A percentile compares a stretch with the other conserved stretches of the same genome.
phyloP scores from a whole-genome alignment of 2,329 filamentous ascomycete species.

The Akanthomyces dipterigenus region DNA sequence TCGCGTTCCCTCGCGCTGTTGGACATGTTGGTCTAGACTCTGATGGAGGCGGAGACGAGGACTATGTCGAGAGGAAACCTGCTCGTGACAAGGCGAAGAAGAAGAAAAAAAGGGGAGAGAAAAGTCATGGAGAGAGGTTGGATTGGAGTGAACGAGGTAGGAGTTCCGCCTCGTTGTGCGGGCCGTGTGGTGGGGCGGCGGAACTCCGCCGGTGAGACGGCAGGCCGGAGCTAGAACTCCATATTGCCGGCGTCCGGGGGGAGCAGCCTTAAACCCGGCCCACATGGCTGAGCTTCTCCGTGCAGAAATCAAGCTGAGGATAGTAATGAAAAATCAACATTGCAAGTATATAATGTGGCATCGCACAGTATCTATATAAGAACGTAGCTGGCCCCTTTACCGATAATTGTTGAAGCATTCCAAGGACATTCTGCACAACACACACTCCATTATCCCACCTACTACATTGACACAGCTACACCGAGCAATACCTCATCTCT shows the following conservation, averaged over 20 bases:
- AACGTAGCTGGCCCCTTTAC: too few relatives aligned
- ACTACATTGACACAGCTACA: too few relatives aligned
- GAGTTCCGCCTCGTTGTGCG: neutral
- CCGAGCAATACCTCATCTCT: neutral
- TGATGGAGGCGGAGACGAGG: neutral
- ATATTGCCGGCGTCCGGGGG: neutral
- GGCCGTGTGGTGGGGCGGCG: neutral
- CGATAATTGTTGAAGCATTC: neutral
- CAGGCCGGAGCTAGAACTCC: neutral
- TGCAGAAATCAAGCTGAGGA: neutral
- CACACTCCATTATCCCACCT: neutral
- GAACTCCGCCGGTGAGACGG: neutral
- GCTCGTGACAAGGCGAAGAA: neutral
- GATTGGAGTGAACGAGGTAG: neutral
- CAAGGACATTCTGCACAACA: neutral
- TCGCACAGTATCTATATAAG: too few relatives aligned
- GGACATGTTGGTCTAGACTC: neutral
- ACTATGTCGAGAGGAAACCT: neutral
- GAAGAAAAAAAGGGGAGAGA: neutral
- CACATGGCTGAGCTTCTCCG: neutral
- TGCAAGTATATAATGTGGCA: too few relatives aligned
- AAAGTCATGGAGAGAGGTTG: neutral
- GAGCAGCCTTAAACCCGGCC: neutral
- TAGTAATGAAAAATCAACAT: neutral
- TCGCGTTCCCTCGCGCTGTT: constrained; percentile 25